phyloP scores from a whole-genome alignment of 768 basidiomycete species.

The Multifurca ochricompacta region DNA sequence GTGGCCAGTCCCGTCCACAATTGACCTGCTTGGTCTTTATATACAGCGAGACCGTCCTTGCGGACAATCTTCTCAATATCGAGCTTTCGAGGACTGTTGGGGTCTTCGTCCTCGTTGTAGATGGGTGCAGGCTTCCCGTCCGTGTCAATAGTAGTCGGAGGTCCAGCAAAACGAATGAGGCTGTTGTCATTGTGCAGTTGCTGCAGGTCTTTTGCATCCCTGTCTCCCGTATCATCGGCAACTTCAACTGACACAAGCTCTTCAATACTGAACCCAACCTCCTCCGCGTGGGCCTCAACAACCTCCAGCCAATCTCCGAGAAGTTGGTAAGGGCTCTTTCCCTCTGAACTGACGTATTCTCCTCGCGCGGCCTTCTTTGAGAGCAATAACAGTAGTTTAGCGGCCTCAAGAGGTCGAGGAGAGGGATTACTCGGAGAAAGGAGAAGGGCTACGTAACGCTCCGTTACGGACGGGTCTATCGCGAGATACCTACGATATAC shows the following conservation, averaged over 20 bases:
- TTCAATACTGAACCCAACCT: constrained; percentile 82
- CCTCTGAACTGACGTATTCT: constrained; percentile 79
- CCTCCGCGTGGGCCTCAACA: constrained; percentile 83
- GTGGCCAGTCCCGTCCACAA: constrained; percentile 95
- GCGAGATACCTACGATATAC: constrained; percentile 87
- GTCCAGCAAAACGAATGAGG: constrained; percentile 65
- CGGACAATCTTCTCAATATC: constrained; percentile 83
- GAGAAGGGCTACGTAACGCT: constrained; percentile 65
- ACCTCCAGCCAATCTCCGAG: constrained; percentile 89
- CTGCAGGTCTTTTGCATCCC: constrained; percentile 38
- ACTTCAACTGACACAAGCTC: constrained; percentile 37
- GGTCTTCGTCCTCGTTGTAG: constrained; percentile 83
- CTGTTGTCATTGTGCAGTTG: background rate
- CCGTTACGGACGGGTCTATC: constrained; percentile 74
- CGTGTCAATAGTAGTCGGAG: constrained; percentile 44
- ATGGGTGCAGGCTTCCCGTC: constrained; percentile 43
- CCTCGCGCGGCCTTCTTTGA: constrained; percentile 80
- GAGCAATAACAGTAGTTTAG: constrained; percentile 79
- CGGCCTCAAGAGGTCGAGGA: constrained; percentile 84
- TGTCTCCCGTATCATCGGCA: constrained; percentile 41
- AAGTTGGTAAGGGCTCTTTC: constrained; percentile 92
- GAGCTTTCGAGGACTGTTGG: constrained; percentile 56
- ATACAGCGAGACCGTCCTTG: constrained; percentile 79
- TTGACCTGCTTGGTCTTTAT: constrained; percentile 95
- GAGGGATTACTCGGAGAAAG: constrained; percentile 49